A percentile compares a stretch with the other conserved stretches of the same genome.
phyloP scores from a whole-genome alignment of 192 early-diverging fungal genomes.

The Umbelopsis sp. region DNA sequence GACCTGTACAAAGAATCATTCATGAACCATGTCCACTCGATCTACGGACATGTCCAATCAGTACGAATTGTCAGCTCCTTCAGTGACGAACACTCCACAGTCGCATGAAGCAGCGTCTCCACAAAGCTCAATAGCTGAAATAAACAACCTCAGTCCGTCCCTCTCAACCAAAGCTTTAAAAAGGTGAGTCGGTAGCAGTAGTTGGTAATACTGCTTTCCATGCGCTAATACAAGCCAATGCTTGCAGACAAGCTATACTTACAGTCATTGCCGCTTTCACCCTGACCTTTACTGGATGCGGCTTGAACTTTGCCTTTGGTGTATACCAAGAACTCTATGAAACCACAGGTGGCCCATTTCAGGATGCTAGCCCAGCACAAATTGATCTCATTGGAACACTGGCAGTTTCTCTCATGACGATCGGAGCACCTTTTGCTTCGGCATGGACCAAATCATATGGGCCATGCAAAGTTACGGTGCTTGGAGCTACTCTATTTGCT shows the following conservation, averaged over 20 bases:
- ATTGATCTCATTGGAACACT: conserved; percentile 18
- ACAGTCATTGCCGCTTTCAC: conserved; percentile 7
- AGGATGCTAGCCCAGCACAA: neutral
- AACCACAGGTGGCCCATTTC: neutral
- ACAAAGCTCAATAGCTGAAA: neutral
- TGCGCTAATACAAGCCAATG: neutral
- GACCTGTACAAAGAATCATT: no score
- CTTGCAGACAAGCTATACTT: neutral
- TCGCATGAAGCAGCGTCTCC: neutral
- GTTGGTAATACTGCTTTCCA: no score
- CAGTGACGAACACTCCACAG: neutral
- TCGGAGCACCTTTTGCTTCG: conserved; percentile 12
- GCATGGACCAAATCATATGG: conserved; percentile 14
- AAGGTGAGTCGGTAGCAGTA: neutral
- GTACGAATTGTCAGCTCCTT: neutral
- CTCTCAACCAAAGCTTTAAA: neutral
- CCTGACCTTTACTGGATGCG: conserved; percentile 1
- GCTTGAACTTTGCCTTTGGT: conserved; percentile 8
- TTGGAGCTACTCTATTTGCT: conserved; percentile 2
- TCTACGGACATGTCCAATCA: neutral
- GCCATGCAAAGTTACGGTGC: conserved; percentile 5
- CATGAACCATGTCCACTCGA: no score
- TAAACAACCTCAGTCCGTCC: neutral
- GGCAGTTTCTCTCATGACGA: neutral
- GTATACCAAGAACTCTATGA: conserved; percentile 6